Percentiles rank a stretch among this genome's conserved stretches.
These are phyloP conservation scores for Dryas drummondii DNA, from an alignment of 306 rosid genomes.

Conservation along the genomic window DNA sequence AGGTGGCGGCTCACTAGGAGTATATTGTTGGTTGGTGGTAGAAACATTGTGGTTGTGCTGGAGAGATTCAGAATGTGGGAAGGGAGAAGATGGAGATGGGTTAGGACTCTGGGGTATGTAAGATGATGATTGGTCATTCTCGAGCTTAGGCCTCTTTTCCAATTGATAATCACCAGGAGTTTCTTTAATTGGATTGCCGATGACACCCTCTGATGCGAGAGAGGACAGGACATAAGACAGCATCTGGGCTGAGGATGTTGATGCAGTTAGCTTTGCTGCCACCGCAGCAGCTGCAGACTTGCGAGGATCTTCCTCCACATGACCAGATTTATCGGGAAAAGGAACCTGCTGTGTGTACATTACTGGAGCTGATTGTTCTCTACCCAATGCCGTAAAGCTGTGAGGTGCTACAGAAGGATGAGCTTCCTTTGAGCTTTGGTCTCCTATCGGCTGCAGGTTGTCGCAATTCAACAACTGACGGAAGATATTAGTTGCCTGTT, in stretches of 20 bases:
- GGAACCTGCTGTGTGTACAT: constrained; percentile 58
- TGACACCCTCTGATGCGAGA: constrained; percentile 91
- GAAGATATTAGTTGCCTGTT: constrained; percentile 49
- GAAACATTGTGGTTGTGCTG: constrained; percentile 48
- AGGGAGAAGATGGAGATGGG: constrained; percentile 52
- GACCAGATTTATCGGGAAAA: constrained; percentile 59
- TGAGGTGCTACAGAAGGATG: constrained; percentile 57
- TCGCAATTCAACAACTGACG: constrained; percentile 49
- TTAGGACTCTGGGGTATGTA: constrained; percentile 63
- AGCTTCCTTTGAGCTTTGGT: constrained; percentile 64
- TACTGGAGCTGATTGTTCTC: constrained; percentile 80
- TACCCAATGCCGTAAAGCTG: constrained; percentile 47
- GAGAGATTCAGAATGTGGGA: constrained; percentile 52
- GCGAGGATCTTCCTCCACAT: constrained; percentile 67
- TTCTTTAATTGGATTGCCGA: constrained; percentile 58
- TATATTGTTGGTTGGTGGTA: constrained; percentile 51
- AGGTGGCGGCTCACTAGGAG: constrained; percentile 72
- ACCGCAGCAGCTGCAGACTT: constrained; percentile 99
- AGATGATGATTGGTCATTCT: constrained; percentile 52
- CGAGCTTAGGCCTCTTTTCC: constrained; percentile 78
- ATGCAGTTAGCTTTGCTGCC: constrained; percentile 94
- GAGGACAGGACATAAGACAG: constrained; percentile 92
- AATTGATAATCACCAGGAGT: constrained; percentile 60
- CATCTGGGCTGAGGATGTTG: constrained; percentile 93
- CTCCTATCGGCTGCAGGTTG: constrained; percentile 47